Evolutionary conservation across 331 rosid genomes (phyloP), one percentile per base, ranked within the genome.

Genomic region (Acacia concinna): DNA sequence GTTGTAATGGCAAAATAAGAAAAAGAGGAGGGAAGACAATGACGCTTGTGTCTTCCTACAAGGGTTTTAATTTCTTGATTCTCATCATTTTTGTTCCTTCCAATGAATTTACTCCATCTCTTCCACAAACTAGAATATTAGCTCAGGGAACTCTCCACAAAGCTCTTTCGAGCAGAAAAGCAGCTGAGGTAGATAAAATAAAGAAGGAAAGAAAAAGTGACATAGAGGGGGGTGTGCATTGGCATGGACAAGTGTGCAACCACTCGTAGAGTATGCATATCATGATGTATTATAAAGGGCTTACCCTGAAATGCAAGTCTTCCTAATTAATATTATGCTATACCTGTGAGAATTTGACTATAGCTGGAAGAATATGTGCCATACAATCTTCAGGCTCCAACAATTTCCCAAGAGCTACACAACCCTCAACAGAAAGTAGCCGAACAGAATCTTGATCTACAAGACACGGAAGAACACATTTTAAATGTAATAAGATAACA

Each of bases 331-430:
- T 27, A 49, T 46, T 30, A 77, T 68, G 31, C 41, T 56, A 66
- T 81, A 93, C 97, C 97, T 93, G 97, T 15, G 97, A 93, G 84
- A 93, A 93, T 43, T 88, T 93, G 72, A 91, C 93, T 62, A 91
- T 88, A 66, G 87, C 97, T 71, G 97, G 94, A 66, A 93, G 97
- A 88, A 93, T 88, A 83, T 91, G 94, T 49, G 97, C 83, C 68
- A 93, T 90, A 78, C 97, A 91, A 78, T 93, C 94, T 82, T 89
- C 88, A 75, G 94, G 93, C 66, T 91, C 97, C 91, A 93, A 87
- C 75, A 93, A 81, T 81, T 93, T 93, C 78, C 96, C 97, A 78
- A 93, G 96, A 85, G 97, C 89, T 41, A 96, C 97, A 83, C 97
- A 93, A 68, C 97, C 94, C 84, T 89, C 97, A 18, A 93, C 94